phyloP scores from a whole-genome alignment of 208 protist genomes.

The Vickermania spadyakhi region DNA sequence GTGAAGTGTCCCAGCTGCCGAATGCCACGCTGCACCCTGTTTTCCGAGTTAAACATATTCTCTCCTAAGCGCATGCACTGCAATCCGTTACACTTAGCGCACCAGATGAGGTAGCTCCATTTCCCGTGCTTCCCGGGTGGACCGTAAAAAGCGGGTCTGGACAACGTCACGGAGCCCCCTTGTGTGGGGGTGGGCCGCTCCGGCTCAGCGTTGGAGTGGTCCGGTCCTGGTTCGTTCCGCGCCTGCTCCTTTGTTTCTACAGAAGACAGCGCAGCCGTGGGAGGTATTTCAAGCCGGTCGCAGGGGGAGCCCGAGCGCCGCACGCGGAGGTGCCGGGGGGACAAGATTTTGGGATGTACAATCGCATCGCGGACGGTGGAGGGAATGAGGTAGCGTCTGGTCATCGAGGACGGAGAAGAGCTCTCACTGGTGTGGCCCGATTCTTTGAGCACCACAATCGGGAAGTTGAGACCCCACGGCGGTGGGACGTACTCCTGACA shows the following conservation, averaged over 20 bases:
- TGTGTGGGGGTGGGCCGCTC: background rate
- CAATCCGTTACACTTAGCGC: conserved; percentile 21
- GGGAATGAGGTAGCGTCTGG: background rate
- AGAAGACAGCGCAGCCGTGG: background rate
- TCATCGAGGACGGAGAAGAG: too few relatives aligned
- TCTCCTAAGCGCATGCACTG: conserved; percentile 20
- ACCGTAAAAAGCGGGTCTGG: background rate
- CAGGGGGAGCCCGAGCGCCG: background rate
- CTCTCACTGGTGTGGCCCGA: conserved; percentile 12
- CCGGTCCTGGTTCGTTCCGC: background rate
- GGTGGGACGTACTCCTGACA: conserved; percentile 20
- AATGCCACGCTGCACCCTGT: conserved; percentile 16
- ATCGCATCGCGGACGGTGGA: background rate
- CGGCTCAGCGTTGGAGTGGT: background rate
- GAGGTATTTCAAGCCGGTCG: background rate
- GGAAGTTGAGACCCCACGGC: conserved; percentile 37
- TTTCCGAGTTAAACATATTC: conserved; percentile 23
- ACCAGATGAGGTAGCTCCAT: conserved; percentile 50
- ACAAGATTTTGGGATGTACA: background rate
- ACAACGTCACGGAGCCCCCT: background rate
- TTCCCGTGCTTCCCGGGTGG: conserved; percentile 12
- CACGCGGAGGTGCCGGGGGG: background rate
- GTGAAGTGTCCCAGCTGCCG: conserved; percentile 35
- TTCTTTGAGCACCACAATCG: conserved; percentile 27
- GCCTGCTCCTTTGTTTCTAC: background rate